Base-by-base conservation (phyloP, 1,284 basidiomycete species). In the Spongispora temasekensis region DNA sequence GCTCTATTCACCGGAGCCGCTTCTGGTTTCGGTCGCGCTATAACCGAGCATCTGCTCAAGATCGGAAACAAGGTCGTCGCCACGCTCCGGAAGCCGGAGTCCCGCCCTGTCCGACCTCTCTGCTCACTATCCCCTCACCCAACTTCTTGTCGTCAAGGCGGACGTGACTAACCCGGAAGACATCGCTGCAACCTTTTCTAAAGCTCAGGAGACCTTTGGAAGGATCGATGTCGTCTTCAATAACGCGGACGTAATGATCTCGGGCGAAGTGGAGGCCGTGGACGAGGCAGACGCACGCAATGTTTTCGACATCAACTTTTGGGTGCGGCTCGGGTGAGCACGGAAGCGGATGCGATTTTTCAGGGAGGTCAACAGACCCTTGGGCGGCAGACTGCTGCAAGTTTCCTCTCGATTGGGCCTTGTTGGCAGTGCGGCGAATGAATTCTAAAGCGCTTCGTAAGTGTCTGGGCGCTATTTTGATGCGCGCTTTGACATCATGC, bases 191-290 rank as follows among this genome's bases (percentile, higher is more conserved):
- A 79, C 75, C 0, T 81, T 82, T 55, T 60, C 65, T 3, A 63
- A 65, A 23, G 75, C 73, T 0, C 63, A 71, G 53, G 65, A 67
- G 5, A 55, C 53, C 2, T 80, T 80, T 58, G 81, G 80, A 3
- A 67, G 76, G 13, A 64, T 81, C 42, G 79, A 81, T 50, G 73
- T 81, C 28, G 79, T 82, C 7, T 75, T 78, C 63, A 81, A 80
- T 44, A 71, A 70, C 6, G 66, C 68, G 2, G 70, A 70, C 0
- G 9, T 57, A 4, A n/a, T 0, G 5, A 8, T 67, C n/a, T 27
- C 32, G 2, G 62, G 55, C 4, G 71, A 74, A 52, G 50, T 71
- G 34, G 72, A 72, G 51, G 70, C 37, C 15, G 1, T 54, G 2
- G 50, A 50, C 42, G 75, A 77, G 4, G 60, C 65, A 3, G 61